Evolutionary conservation across 148 eudicot species (phyloP).

Genomic region (Vaccinium corymbosum): DNA sequence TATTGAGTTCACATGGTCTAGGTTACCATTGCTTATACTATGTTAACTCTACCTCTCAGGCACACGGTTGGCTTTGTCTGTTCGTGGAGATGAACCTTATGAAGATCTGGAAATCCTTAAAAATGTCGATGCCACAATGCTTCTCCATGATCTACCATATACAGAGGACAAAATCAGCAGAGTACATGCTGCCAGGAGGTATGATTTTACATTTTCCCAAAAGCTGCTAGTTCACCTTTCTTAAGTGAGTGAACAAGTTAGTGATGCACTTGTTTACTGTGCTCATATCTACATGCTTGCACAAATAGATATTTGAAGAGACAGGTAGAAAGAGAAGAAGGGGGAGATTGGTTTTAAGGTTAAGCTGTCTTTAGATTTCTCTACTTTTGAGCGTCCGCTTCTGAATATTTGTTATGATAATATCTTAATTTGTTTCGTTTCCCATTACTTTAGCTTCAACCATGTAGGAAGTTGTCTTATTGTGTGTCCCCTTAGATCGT

Average conservation of each 20-base stretch:
- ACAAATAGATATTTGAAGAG: background rate
- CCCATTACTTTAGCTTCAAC: background rate
- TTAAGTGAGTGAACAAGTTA: no score
- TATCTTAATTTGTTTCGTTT: background rate
- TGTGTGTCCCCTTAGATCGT: background rate
- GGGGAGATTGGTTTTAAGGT: background rate
- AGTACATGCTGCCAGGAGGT: constrained; percentile 94
- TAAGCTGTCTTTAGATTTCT: background rate
- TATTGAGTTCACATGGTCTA: background rate
- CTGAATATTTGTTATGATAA: background rate
- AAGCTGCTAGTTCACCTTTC: background rate
- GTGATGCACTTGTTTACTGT: background rate
- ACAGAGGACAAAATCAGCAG: constrained; percentile 74
- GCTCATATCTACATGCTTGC: background rate
- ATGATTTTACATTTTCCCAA: background rate
- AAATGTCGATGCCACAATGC: constrained; percentile 61
- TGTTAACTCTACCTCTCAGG: constrained; percentile 39
- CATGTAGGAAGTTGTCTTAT: background rate
- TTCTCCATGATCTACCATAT: constrained; percentile 56
- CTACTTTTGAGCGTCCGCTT: background rate
- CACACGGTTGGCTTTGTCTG: constrained; percentile 80
- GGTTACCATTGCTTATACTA: constrained; percentile 4
- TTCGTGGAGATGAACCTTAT: constrained; percentile 87
- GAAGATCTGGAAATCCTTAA: constrained; percentile 73
- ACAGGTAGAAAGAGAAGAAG: background rate